Evolutionary conservation across 202 grass and related monocot genomes (phyloP), one percentile per base, ranked within the genome.

Genomic region (Saccharum hybrid): DNA sequence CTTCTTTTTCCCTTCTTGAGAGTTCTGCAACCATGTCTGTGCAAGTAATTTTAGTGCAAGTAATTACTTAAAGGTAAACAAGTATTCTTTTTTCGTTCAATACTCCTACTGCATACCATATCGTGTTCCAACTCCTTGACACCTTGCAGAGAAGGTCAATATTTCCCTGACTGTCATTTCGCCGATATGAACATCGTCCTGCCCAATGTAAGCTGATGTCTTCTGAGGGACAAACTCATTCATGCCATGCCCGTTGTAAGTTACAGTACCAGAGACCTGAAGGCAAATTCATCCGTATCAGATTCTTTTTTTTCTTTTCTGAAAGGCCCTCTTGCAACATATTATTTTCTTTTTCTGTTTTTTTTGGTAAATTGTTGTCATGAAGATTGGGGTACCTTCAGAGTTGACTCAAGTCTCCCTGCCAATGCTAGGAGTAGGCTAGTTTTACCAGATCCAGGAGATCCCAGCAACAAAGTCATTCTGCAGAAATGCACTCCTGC

Each of bases 121-220:
- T 52, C 49, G 49, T 52, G 15, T 18, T 52, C 49, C 49, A 52
- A 52, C 49, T 52, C 49, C 91, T 66, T 98, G 96, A 43, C 92
- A 98, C 71, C 89, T 52, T 52, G 49, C 92, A 72, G 92, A 98
- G 66, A 93, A 98, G 42, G 66, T 62, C 42, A 98, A 76, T 4
- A 87, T 98, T 78, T 98, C 96, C 54, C 96, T 87, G 26, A 98
- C 91, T 0, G 96, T 98, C 96, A 98, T 93, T 71, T 98, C 92
- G 1, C 92, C 88, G 19, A 95, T 77, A 68, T 98, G 96, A 40
- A 90, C 77, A 51, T 98, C 96, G 37, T 98, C 81, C 66, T 98
- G 96, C 10, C 92, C 87, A 0, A 98, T 98, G 80, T 98, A 98
- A 14, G 92, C 92, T 0, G 96, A 91, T n/a, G 96, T 98, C 76